Base-by-base conservation (phyloP, 495 filamentous ascomycete genomes). In the Rusavskia elegans region DNA sequence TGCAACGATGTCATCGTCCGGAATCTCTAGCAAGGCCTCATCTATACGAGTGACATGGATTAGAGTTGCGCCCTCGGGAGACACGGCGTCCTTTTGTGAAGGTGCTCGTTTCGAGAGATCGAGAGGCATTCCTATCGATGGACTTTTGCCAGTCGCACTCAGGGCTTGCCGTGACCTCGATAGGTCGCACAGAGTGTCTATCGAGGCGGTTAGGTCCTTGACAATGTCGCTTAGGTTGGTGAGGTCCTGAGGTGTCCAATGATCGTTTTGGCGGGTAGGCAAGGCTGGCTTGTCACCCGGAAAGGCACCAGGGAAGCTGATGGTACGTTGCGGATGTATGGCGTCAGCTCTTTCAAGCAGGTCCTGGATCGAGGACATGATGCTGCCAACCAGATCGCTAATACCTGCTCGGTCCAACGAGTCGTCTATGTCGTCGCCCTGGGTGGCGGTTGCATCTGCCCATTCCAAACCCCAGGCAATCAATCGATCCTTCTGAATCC, bases 391-490 rank as follows among this genome's bases (percentile, higher is more conserved):
- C 2, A 90, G 75, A 66, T 93, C 86, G 56, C 84, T 88, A 51
- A 90, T 75, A 29, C 89, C 89, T 48, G 89, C 89, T 52, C 83
- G 78, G 52, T 81, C 85, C 29, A 93, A 69, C 0, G 84, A 84
- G 61, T 89, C 86, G 62, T 95, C 89, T 61, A 94, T 94, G 63
- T 80, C 77, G 57, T 85, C 87, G 56, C 83, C 79, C 55, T 79
- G 73, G 8, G 70, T 72, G 37, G 70, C 73, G 55, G 71, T 79
- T 39, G 73, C 75, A 58, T 92, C 87, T 49, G 79, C 89, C 89
- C 89, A 96, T 62, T 90, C 84, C 52, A 94, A 68, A 2, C 87
- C 89, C 89, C 89, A 96, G 38, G 82, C 82, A 45, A 90, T 78
- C 55, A 95, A 70, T 30, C 89, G 63, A 56, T 77, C 74, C 41